phyloP scores from a whole-genome alignment of 306 rosid genomes.

The Myrica gale region DNA sequence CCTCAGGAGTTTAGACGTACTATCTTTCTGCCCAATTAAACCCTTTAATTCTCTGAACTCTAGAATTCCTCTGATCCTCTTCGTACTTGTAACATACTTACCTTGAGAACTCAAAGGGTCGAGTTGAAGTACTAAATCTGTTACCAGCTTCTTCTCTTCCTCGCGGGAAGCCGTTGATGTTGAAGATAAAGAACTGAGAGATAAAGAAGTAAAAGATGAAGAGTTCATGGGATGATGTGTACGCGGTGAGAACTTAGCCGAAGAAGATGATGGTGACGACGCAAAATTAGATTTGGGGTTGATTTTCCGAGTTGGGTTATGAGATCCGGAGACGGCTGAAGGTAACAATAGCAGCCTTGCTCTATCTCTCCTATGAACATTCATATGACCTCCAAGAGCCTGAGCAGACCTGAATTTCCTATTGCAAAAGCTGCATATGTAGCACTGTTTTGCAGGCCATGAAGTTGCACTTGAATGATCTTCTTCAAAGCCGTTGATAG shows the following conservation, averaged over 20 bases:
- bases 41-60: conserved; percentile 29
- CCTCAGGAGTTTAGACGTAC: conserved; percentile 36
- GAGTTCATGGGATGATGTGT: conserved; percentile 22
- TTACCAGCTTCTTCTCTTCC: conserved; percentile 36
- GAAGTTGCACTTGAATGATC: conserved; percentile 42
- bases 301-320: conserved; percentile 31
- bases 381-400: conserved; percentile 90
- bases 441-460: conserved; percentile 58
- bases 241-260: conserved; percentile 28
- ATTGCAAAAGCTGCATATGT: conserved; percentile 69
- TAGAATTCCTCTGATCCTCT: conserved; percentile 14
- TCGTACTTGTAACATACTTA: conserved; percentile 15
- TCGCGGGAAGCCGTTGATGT: conserved; percentile 32
- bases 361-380: conserved; percentile 87
- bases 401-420: conserved; percentile 86
- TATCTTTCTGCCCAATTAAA: conserved; percentile 25
- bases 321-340: conserved; percentile 35
- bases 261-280: conserved; percentile 23
- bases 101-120: conserved; percentile 39
- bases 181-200: conserved; percentile 32
- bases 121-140: conserved; percentile 17
- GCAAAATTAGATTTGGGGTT: conserved; percentile 35
- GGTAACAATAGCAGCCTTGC: conserved; percentile 62
- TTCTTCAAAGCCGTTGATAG: conserved; percentile 39
- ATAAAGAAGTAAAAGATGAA: too few relatives aligned